Conservation (phyloP, 306 rosid species). For the Inga leiocalycina region DNA sequence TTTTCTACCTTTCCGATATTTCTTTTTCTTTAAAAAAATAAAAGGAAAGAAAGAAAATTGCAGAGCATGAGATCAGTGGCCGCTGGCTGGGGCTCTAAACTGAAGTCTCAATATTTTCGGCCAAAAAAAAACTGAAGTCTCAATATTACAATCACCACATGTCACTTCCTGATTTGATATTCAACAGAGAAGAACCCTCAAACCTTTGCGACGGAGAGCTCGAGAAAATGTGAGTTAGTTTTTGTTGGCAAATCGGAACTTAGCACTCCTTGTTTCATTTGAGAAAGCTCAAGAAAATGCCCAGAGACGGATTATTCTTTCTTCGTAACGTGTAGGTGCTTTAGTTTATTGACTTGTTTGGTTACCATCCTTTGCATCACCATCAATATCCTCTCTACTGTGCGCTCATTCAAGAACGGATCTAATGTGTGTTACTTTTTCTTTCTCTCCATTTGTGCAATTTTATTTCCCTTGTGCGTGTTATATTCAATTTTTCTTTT, state of each 20-base stretch:
- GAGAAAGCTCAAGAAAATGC: slow-evolving; percentile 36
- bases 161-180: too few relatives aligned
- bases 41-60: too few relatives aligned
- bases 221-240: neutral
- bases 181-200: too few relatives aligned
- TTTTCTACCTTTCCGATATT: too few relatives aligned
- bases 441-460: neutral
- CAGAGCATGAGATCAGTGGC: too few relatives aligned
- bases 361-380: slow-evolving; percentile 63
- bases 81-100: too few relatives aligned
- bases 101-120: too few relatives aligned
- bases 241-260: neutral
- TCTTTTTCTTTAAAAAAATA: too few relatives aligned
- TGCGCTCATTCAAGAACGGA: slow-evolving; percentile 58
- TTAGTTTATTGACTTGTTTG: slow-evolving; percentile 41
- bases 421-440: slow-evolving; percentile 31
- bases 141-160: too few relatives aligned
- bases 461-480: neutral
- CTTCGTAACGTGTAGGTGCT: slow-evolving; percentile 23
- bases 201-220: neutral
- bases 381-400: slow-evolving; percentile 67
- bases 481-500: neutral
- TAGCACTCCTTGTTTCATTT: neutral
- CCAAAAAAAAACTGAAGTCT: too few relatives aligned
- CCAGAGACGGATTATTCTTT: slow-evolving; percentile 40